phyloP scores from a whole-genome alignment of 371 early-diverging fungal species.

The Encephalitozoon cuniculi region DNA sequence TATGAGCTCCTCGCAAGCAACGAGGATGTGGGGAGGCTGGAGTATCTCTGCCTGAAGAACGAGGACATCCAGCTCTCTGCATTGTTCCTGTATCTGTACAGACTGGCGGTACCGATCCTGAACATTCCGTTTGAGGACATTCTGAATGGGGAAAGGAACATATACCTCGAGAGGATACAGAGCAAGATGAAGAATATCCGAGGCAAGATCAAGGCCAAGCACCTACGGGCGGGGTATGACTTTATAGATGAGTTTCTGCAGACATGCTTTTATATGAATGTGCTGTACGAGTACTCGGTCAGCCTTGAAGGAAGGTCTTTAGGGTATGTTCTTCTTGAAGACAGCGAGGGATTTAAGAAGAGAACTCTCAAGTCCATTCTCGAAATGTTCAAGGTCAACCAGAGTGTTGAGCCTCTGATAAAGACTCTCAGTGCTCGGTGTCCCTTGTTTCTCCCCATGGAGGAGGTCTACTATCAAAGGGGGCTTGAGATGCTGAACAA shows the following conservation, averaged over 20 bases:
- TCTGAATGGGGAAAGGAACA: not conserved
- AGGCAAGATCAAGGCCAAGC: conserved; percentile 10
- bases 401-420: conserved; percentile 37
- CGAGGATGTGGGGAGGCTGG: conserved; percentile 35
- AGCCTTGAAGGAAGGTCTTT: conserved; percentile 6
- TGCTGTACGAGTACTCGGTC: conserved; percentile 20
- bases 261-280: conserved; percentile 18
- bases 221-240: not conserved
- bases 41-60: conserved; percentile 42
- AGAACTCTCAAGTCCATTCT: conserved; percentile 29
- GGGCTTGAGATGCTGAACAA: conserved; percentile 45
- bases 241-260: conserved; percentile 37
- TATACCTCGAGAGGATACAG: not conserved
- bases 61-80: conserved; percentile 26
- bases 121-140: conserved; percentile 1
- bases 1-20: conserved; percentile 25
- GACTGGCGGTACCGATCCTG: conserved; percentile 6
- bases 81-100: conserved; percentile 31
- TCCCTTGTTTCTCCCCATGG: conserved; percentile 39
- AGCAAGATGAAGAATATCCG: conserved; percentile 24
- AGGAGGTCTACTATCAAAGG: conserved; percentile 46
- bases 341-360: conserved; percentile 34
- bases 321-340: conserved; percentile 9
- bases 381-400: conserved; percentile 17
- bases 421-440: conserved; percentile 29